These are phyloP conservation scores for Candida pseudoglaebosa DNA, from an alignment of 805 yeast genomes.

Conservation along the genomic window DNA sequence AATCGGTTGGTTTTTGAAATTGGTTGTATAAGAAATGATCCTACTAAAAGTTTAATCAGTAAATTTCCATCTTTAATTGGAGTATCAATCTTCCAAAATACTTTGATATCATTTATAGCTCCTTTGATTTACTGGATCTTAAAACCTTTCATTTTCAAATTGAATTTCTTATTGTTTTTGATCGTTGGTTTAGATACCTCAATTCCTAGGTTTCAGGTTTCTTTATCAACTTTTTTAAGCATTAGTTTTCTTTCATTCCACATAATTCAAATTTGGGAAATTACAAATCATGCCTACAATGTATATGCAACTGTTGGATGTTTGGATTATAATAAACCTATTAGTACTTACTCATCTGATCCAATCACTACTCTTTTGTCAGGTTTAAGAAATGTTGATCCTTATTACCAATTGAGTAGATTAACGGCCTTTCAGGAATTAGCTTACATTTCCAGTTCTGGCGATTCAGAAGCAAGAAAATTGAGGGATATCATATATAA, in stretches of 20 bases:
- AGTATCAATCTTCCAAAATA: slow-evolving; percentile 32
- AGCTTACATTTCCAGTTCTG: slow-evolving; percentile 55
- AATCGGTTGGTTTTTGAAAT: slow-evolving; percentile 49
- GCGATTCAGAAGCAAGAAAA: slow-evolving; percentile 36
- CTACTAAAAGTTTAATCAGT: slow-evolving; percentile 28
- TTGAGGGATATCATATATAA: slow-evolving; percentile 53
- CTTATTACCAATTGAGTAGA: slow-evolving; percentile 30
- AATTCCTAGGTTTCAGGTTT: slow-evolving; percentile 36
- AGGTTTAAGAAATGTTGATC: slow-evolving; percentile 54
- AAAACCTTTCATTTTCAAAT: slow-evolving; percentile 40
- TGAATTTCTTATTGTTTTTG: slow-evolving; percentile 24
- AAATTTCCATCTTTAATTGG: slow-evolving; percentile 29
- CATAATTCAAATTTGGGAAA: slow-evolving; percentile 48
- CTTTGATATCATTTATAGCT: slow-evolving; percentile 21
- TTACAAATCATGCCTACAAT: slow-evolving; percentile 52
- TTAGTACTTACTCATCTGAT: slow-evolving; percentile 54
- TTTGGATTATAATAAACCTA: slow-evolving; percentile 58
- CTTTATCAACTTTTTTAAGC: slow-evolving; percentile 25
- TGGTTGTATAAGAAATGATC: slow-evolving; percentile 38
- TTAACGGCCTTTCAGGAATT: slow-evolving; percentile 74
- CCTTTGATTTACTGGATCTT: slow-evolving; percentile 40
- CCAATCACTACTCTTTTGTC: slow-evolving; percentile 62
- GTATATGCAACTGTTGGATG: slow-evolving; percentile 73
- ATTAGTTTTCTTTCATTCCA: slow-evolving; percentile 30
- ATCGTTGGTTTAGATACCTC: slow-evolving; percentile 33